Base-by-base conservation (phyloP, 108 stramenopile species). In the Cyclotella atomus region DNA sequence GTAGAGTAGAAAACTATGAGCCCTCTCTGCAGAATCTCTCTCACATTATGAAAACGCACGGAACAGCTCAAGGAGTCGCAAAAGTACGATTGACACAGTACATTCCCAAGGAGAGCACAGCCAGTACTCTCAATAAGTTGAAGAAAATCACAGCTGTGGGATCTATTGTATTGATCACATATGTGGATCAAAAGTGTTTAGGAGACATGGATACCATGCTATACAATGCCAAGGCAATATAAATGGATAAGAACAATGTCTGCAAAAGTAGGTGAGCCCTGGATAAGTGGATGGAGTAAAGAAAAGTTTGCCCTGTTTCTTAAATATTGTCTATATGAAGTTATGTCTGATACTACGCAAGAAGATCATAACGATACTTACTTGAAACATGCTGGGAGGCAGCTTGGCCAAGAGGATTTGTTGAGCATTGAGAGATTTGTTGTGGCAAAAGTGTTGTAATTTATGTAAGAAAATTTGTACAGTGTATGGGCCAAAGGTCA, bases 1-100 rank as follows among this genome's bases (percentile, higher is more conserved):
- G n/a, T n/a, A n/a, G n/a, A n/a, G n/a, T n/a, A n/a, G n/a, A n/a
- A n/a, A n/a, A n/a, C n/a, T n/a, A n/a, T n/a, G n/a, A n/a, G n/a
- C n/a, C n/a, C n/a, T n/a, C n/a, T n/a, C n/a, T n/a, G n/a, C n/a
- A n/a, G n/a, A n/a, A n/a, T n/a, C n/a, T n/a, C n/a, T n/a, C n/a
- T n/a, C n/a, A n/a, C n/a, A n/a, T n/a, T n/a, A n/a, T n/a, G n/a
- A n/a, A n/a, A n/a, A n/a, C n/a, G n/a, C n/a, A 76, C 59, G 59
- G 68, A 19, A 76, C 68, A 23, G 68, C 59, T 14, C 73, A 65
- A 46, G 64, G 63, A 17, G 45, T 76, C 2, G 75, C 75, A 5
- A 76, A 76, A 47, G 45, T 76, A 20, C 68, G 75, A 38, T 68
- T 77, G 44, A 63, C 76, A 4, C 76, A 77, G 9, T 77, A 77